Percentiles rank a stretch among this genome's conserved stretches.
Evolutionary conservation across 2,329 filamentous ascomycete species (phyloP).

Genomic region (Sporothrix mexicana): DNA sequence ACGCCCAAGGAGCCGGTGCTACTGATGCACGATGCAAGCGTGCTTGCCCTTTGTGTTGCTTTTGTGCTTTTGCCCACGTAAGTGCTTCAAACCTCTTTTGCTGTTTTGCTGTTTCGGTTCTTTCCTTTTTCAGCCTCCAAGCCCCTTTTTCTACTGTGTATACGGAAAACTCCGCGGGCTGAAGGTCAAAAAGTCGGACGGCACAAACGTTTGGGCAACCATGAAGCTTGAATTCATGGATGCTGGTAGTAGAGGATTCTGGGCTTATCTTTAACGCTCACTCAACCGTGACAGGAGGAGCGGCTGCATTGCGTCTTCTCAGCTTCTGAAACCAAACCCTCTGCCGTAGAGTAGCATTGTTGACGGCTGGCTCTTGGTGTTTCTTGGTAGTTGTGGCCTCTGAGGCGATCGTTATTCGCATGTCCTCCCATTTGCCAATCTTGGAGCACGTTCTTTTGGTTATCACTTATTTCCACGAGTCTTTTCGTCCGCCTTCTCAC

Average conservation of each 20-base stretch:
- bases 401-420: no score
- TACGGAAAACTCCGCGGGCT: background rate
- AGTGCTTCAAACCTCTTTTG: background rate
- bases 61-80: background rate
- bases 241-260: no score
- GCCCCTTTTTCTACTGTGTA: no score
- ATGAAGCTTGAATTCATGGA: background rate
- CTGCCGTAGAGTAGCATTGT: constrained; percentile 1
- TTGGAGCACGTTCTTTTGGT: no score
- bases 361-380: background rate
- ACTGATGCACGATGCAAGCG: background rate
- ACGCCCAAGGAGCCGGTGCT: constrained; percentile 18
- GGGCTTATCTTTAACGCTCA: background rate
- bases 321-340: constrained; percentile 13
- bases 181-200: background rate
- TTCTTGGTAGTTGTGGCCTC: no score
- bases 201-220: constrained; percentile 7
- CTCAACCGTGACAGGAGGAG: background rate
- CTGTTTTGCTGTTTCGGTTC: no score
- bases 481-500: no score
- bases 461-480: background rate
- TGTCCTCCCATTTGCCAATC: no score
- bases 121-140: no score
- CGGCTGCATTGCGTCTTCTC: background rate
- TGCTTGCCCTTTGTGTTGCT: background rate